Evolutionary conservation across 768 basidiomycete genomes (phyloP), one percentile per base, ranked within the genome.

Genomic region (Leucocoprinus birnbaumii): DNA sequence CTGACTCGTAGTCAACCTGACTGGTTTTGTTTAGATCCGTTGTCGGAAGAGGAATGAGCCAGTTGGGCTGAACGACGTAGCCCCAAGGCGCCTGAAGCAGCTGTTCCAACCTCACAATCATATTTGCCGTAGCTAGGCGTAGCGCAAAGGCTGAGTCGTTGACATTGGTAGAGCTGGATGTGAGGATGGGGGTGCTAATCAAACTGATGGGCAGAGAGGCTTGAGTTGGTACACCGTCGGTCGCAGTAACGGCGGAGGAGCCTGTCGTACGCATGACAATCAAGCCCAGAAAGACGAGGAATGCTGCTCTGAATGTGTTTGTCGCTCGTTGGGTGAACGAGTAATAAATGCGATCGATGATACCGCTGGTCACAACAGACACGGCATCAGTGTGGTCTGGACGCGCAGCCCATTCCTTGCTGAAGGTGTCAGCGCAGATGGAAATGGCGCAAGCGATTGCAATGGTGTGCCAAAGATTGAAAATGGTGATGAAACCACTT

Each of bases 101-200:
- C 44, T 46, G 43, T 34, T 53, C 52, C 2, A 53, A 44, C 19
- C 44, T 37, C 2, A 46, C 44, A n/a, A 46, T 24, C 52, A 53
- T 38, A 14, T 26, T 18, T 0, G 51, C 27, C 34, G 42, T 24
- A 2, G 18, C 3, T 14, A 42, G 40, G 5, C 41, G 51, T 7
- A 42, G 5, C 3, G 13, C 10, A 14, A 44, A 52, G n/a, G 9
- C 27, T 31, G 8, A 5, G 27, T 19, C n/a, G 11, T 19, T 44
- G 9, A 14, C n/a, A 24, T 34, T 5, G 0, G 51, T 44, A 18
- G n/a, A 31, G 19, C 43, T 21, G 8, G 41, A 3, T 7, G 26
- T 44, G 26, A 52, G 41, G 18, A 16, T 21, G 34, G 31, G 16
- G n/a, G 52, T 53, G 24, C 43, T 24, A 35, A 46, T 38, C 2